phyloP scores from a whole-genome alignment of 1,139 yeast species.

The Diutina neorugosa region DNA sequence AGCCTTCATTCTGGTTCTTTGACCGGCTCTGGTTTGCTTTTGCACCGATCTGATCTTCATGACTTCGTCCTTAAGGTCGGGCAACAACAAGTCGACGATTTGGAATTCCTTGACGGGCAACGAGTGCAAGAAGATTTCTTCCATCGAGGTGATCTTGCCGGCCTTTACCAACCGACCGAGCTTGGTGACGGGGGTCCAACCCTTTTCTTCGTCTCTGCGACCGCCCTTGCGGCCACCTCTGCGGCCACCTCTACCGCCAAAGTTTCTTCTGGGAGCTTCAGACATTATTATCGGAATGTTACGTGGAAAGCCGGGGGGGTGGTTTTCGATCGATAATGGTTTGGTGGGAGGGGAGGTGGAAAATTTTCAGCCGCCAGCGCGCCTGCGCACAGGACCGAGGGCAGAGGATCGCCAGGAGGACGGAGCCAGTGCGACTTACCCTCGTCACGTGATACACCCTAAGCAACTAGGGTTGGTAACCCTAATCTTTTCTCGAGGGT shows the following conservation, averaged over 20 bases:
- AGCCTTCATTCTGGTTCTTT: slow-evolving; percentile 99
- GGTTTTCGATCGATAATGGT: slow-evolving; percentile 72
- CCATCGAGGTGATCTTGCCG: slow-evolving; percentile 92
- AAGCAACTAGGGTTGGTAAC: neutral
- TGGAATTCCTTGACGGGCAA: slow-evolving; percentile 99
- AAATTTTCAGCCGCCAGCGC: slow-evolving; percentile 1
- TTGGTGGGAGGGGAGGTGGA: neutral
- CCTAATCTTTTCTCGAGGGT: neutral
- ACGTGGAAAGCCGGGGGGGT: slow-evolving; percentile 89
- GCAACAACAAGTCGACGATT: slow-evolving; percentile 93
- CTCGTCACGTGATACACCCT: no score
- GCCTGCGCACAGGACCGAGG: neutral
- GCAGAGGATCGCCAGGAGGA: no score
- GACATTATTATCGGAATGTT: slow-evolving; percentile 76
- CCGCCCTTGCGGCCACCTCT: slow-evolving; percentile 41
- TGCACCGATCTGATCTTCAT: slow-evolving; percentile 99
- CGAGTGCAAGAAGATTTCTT: slow-evolving; percentile 99
- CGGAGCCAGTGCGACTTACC: neutral
- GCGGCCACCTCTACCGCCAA: slow-evolving; percentile 25
- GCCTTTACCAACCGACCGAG: slow-evolving; percentile 99
- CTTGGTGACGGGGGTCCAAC: slow-evolving; percentile 99
- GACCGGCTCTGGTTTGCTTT: slow-evolving; percentile 99
- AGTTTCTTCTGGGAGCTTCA: slow-evolving; percentile 50
- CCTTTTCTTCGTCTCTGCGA: slow-evolving; percentile 84
- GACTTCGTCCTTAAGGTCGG: slow-evolving; percentile 95